These are phyloP conservation scores for Pugionium cornutum DNA, from an alignment of 345 rosid genomes.

Conservation along the genomic window DNA sequence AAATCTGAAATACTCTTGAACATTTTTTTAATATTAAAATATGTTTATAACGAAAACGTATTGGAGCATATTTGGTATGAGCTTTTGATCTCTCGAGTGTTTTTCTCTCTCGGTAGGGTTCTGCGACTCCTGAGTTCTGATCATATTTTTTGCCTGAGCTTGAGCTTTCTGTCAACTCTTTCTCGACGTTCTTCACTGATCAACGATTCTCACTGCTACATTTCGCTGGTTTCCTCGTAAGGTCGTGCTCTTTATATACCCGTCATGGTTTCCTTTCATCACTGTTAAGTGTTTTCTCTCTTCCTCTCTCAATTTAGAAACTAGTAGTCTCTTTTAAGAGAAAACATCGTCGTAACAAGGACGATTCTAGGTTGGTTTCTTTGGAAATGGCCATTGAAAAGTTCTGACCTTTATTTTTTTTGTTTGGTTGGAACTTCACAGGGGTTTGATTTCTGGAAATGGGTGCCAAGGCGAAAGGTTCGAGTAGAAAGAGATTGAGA, in stretches of 20 bases:
- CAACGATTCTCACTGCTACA: constrained; percentile 11
- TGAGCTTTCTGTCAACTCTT: background rate
- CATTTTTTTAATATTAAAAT: too few relatives aligned
- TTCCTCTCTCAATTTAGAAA: background rate
- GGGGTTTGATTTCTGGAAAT: too few relatives aligned
- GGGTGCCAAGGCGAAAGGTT: constrained; percentile 1
- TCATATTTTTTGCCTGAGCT: constrained; percentile 3
- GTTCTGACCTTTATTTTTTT: background rate
- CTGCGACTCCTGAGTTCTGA: background rate
- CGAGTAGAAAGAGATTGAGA: constrained; percentile 43
- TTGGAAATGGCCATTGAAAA: background rate
- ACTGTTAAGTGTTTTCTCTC: background rate
- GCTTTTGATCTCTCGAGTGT: background rate
- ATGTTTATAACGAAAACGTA: too few relatives aligned
- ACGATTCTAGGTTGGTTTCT: constrained; percentile 5
- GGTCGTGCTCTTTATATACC: constrained; percentile 1
- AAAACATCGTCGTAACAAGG: background rate
- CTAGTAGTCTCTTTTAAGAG: background rate
- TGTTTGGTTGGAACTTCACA: constrained; percentile 7
- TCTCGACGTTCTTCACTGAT: constrained; percentile 11
- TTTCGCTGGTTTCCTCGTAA: background rate
- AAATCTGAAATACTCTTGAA: too few relatives aligned
- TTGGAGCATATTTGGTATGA: too few relatives aligned
- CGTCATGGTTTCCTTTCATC: background rate
- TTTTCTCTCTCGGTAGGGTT: background rate